These are phyloP conservation scores for Trichoderma polysporum DNA, from an alignment of 2,329 filamentous ascomycete genomes.

Conservation along the genomic window DNA sequence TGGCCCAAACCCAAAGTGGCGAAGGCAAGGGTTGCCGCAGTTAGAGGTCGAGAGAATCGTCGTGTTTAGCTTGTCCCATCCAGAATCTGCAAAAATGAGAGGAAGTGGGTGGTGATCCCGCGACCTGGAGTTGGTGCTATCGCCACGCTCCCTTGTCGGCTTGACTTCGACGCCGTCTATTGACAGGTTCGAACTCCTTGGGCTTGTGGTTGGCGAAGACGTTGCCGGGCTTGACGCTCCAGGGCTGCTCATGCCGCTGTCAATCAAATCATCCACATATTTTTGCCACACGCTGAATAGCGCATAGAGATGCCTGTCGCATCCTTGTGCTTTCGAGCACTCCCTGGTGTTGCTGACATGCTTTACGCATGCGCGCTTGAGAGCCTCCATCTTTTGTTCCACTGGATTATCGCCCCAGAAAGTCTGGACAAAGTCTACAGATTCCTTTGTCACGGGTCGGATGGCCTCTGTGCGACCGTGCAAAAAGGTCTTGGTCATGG, in stretches of 20 bases:
- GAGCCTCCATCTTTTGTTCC: slow-evolving; percentile 78
- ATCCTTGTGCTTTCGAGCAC: slow-evolving; percentile 86
- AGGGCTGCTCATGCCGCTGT: slow-evolving; percentile 55
- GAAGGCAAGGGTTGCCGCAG: slow-evolving; percentile 91
- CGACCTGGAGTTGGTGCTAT: slow-evolving; percentile 55
- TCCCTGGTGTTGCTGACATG: slow-evolving; percentile 79
- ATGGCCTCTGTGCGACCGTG: slow-evolving; percentile 96
- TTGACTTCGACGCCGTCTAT: slow-evolving; percentile 34
- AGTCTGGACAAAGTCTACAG: slow-evolving; percentile 82
- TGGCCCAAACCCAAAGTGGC: slow-evolving; percentile 95
- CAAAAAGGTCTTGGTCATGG: slow-evolving; percentile 94
- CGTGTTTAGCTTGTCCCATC: slow-evolving; percentile 94
- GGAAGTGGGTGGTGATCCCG: slow-evolving; percentile 59
- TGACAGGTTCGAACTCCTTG: slow-evolving; percentile 40
- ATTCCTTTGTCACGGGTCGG: slow-evolving; percentile 78
- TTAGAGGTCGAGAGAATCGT: slow-evolving; percentile 97
- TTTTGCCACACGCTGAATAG: slow-evolving; percentile 95
- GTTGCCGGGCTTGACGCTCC: slow-evolving; percentile 64
- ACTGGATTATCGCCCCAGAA: slow-evolving; percentile 93
- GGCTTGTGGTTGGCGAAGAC: slow-evolving; percentile 41
- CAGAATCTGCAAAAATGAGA: slow-evolving; percentile 78
- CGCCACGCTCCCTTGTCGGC: slow-evolving; percentile 48
- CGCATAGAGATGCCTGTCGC: slow-evolving; percentile 90
- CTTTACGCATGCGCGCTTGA: slow-evolving; percentile 78
- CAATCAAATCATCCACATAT: slow-evolving; percentile 66